Conservation (phyloP, 495 filamentous ascomycete genomes). For the Cenococcum geophilum region DNA sequence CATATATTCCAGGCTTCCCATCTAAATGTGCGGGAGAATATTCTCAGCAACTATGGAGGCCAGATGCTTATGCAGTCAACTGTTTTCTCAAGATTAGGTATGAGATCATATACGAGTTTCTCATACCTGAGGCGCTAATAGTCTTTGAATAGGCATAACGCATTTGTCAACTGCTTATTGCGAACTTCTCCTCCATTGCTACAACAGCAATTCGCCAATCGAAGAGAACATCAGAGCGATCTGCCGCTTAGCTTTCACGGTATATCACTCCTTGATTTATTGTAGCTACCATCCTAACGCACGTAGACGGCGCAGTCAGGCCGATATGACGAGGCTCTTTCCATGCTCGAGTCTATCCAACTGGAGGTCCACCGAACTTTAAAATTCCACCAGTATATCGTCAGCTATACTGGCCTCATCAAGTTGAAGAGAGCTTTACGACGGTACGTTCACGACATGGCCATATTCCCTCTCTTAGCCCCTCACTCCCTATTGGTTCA, state of each 20-base stretch:
- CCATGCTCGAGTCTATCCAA: constrained; percentile 60
- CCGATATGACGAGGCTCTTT: constrained; percentile 63
- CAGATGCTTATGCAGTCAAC: constrained; percentile 66
- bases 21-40: constrained; percentile 68
- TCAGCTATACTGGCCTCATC: constrained; percentile 44
- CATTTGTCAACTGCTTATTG: constrained; percentile 58
- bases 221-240: constrained; percentile 69
- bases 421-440: constrained; percentile 26
- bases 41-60: constrained; percentile 63
- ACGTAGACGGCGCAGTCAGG: constrained; percentile 55
- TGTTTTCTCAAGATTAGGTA: constrained; percentile 72
- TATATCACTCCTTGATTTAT: constrained; percentile 33
- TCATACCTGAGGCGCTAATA: constrained; percentile 25
- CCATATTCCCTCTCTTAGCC: neutral
- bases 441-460: constrained; percentile 5
- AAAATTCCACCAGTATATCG: constrained; percentile 69
- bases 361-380: constrained; percentile 63
- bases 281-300: constrained; percentile 22
- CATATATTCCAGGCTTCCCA: constrained; percentile 74
- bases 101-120: constrained; percentile 12
- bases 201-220: constrained; percentile 55
- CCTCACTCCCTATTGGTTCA: neutral
- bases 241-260: constrained; percentile 53
- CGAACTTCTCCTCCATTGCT: constrained; percentile 72
- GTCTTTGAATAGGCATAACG: constrained; percentile 6